Evolutionary conservation across 345 rosid species (phyloP), one percentile per base, ranked within the genome.

Genomic region (Hirschfeldia incana): DNA sequence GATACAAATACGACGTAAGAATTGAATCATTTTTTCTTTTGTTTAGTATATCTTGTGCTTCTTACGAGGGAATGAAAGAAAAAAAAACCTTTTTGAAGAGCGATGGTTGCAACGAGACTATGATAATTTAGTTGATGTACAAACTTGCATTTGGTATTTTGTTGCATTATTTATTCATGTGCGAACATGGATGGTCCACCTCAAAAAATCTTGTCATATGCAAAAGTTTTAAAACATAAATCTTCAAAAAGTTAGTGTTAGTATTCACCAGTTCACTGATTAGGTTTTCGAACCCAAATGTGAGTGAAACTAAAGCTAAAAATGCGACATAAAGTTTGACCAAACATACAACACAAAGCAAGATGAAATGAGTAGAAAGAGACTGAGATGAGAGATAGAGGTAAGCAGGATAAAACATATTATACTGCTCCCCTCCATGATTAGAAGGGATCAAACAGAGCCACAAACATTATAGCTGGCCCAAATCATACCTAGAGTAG

Each of bases 151-250:
- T 39, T 72, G n/a, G 51, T 37, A 53, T 64, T 29, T 36, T 72
- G 65, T 72, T 69, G 39, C 60, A 13, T 57, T 78, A 5, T 51
- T 17, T 64, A 59, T 42, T 57, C 61, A 29, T 64, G 46, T 71
- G n/a, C 36, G 78, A 46, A 60, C 82, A 73, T 59, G 57, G 70
- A 32, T 73, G 74, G 82, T 49, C 82, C 82, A 79, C 82, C 73
- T 67, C 74, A 33, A 73, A 60, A 67, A 67, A 67, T 67, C 74
- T 49, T 49, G 28, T 60, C 53, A 32, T 32, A 46, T 44, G 12
- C 51, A 44, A 11, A 44, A 44, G 51, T 44, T 44, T 11, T 44
- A 11, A 3, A 12, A 44, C 15, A 44, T 44, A 44, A 44, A 44
- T 44, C 51, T 44, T 44, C n/a, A 49, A 49, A 49, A 49, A 37